Evolutionary conservation across 805 yeast genomes (phyloP).

Genomic region (Ogataea kodamae): DNA sequence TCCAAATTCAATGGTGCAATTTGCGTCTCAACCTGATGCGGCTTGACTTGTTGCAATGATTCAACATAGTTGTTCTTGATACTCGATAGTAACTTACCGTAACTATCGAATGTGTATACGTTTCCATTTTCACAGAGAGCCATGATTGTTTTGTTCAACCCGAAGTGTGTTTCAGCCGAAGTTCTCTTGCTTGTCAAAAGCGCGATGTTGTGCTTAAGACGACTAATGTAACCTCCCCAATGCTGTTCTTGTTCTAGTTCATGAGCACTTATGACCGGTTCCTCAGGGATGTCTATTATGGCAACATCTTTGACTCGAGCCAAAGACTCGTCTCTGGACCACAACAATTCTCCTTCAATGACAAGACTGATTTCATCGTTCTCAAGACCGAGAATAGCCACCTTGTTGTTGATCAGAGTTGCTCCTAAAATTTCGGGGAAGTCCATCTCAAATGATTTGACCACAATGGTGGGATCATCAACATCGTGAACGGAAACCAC

Average conservation of each 20-base stretch:
- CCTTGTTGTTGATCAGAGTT: conserved; percentile 6
- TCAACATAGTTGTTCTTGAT: conserved; percentile 13
- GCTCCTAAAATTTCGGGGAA: conserved; percentile 10
- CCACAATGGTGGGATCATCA: conserved; percentile 2
- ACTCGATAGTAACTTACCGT: conserved; percentile 36
- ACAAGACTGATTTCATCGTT: conserved; percentile 17
- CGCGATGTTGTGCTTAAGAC: conserved; percentile 31
- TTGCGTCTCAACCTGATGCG: conserved; percentile 10
- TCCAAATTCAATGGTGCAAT: conserved; percentile 3
- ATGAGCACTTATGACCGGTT: conserved; percentile 22
- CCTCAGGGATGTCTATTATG: conserved; percentile 27
- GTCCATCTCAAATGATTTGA: background rate
- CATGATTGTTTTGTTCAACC: conserved; percentile 42
- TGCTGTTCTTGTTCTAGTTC: conserved; percentile 33
- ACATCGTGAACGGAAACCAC: conserved; percentile 1
- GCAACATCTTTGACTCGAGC: conserved; percentile 36
- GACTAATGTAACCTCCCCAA: conserved; percentile 31
- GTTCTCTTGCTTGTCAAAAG: conserved; percentile 17
- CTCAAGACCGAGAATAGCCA: conserved; percentile 14
- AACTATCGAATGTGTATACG: conserved; percentile 41
- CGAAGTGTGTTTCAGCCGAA: conserved; percentile 37
- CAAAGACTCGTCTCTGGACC: conserved; percentile 46
- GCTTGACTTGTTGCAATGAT: conserved; percentile 1
- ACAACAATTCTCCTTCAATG: conserved; percentile 27
- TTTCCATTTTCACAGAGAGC: conserved; percentile 39